phyloP scores from a whole-genome alignment of 345 rosid genomes.

The Bruguiera sexangula region DNA sequence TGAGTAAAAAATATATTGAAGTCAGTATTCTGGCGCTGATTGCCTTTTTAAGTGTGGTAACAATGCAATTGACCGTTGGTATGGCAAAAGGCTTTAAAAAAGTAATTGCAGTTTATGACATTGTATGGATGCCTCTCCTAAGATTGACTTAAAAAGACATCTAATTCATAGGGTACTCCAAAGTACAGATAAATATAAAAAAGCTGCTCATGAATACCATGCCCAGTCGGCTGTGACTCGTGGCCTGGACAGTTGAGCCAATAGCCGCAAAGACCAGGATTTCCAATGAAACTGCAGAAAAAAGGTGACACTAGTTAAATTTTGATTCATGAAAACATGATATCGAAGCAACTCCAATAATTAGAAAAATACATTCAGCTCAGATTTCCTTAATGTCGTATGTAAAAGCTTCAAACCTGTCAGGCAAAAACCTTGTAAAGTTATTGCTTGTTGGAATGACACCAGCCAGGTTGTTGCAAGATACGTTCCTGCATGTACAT shows the following conservation, averaged over 20 bases:
- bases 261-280: slow-evolving; percentile 72
- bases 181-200: not conserved
- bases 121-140: not conserved
- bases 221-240: slow-evolving; percentile 48
- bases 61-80: too few relatives aligned
- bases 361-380: not conserved
- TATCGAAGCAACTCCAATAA: not conserved
- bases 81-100: not conserved
- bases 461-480: slow-evolving; percentile 73
- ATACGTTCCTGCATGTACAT: slow-evolving; percentile 60
- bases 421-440: slow-evolving; percentile 67
- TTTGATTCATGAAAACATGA: not conserved
- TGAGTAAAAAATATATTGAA: not conserved
- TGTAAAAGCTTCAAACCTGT: slow-evolving; percentile 45
- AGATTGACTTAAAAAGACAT: not conserved
- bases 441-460: slow-evolving; percentile 70
- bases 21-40: not conserved
- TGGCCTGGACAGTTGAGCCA: slow-evolving; percentile 72
- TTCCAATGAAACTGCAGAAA: slow-evolving; percentile 67
- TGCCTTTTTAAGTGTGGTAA: not conserved
- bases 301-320: not conserved
- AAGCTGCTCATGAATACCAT: slow-evolving; percentile 46
- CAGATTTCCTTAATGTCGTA: not conserved
- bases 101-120: not conserved
- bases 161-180: not conserved